Evolutionary conservation across 108 stramenopile genomes (phyloP), one percentile per base, ranked within the genome.

Genomic region (Nannochloropsis oceanica): DNA sequence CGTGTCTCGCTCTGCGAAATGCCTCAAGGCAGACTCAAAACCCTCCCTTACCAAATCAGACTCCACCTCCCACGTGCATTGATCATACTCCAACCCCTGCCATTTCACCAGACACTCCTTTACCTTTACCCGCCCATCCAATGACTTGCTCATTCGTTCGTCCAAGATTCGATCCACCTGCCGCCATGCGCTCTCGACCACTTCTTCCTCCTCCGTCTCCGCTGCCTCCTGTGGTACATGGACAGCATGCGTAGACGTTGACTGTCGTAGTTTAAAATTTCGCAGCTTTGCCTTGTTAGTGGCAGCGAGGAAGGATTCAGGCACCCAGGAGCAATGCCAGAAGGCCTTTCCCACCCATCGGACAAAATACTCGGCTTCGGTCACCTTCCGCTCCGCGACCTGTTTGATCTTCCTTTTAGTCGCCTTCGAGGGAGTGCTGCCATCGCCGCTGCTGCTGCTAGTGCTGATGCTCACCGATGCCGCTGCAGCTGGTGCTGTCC

Each of bases 51-150:
- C 81, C 81, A 86, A 43, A 24, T 86, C 85, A 42, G 44, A 81
- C 82, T 86, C 85, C 85, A 86, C 82, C 82, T 86, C 85, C 85
- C 85, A 86, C 81, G 85, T 86, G 85, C 85, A 82, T 25, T 86
- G 81, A 22, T 86, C 85, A 50, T 86, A 86, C 59, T 86, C 85
- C 85, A 86, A 34, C n/a, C 85, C 85, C 27, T 81, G 81, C 85
- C 85, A 86, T 50, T 86, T 86, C 46, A 86, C 85, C 85, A 82
- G 44, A 22, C 82, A 86, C 44, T 82, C 59, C 50, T 18, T 86
- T 34, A 80, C 27, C 27, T 46, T 27, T 2, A 50, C 81, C 46
- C 81, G 24, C 18, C 85, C 85, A 81, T 86, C 85, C 85, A 86
- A 73, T n/a, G 44, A 86, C 82, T 73, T 81, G 50, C 25, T 82